phyloP scores from a whole-genome alignment of 2,329 filamentous ascomycete species.

The Diaporthe sp. region DNA sequence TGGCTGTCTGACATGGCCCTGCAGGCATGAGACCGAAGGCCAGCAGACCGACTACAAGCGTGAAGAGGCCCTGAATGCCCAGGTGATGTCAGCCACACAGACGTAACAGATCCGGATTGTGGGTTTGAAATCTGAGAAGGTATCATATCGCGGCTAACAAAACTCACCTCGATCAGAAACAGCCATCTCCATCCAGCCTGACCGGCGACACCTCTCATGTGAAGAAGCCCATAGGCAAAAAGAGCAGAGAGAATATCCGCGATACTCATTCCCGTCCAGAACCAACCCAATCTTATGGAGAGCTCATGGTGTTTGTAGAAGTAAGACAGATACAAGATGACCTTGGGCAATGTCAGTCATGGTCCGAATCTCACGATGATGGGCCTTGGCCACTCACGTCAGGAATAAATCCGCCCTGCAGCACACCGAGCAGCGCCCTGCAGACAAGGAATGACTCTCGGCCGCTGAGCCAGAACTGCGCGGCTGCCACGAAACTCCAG shows the following conservation, averaged over 20 bases:
- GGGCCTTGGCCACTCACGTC: constrained; percentile 50
- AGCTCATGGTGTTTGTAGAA: constrained; percentile 60
- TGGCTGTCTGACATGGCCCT: constrained; percentile 64
- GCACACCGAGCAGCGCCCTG: constrained; percentile 56
- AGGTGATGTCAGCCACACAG: constrained; percentile 28
- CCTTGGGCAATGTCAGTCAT: constrained; percentile 33
- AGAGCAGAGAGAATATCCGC: constrained; percentile 57
- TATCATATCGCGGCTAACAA: constrained; percentile 52
- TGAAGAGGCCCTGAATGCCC: constrained; percentile 54
- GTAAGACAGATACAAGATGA: constrained; percentile 60
- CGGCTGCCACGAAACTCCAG: constrained; percentile 67
- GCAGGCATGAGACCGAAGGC: constrained; percentile 70
- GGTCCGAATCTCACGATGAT: background rate
- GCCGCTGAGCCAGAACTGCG: constrained; percentile 60
- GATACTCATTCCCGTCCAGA: constrained; percentile 57
- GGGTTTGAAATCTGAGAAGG: background rate
- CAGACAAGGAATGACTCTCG: constrained; percentile 56
- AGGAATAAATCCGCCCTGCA: constrained; percentile 63
- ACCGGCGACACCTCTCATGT: constrained; percentile 55
- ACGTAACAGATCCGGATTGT: background rate
- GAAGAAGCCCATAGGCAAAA: constrained; percentile 57
- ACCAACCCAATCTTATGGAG: constrained; percentile 56
- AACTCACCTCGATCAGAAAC: constrained; percentile 67
- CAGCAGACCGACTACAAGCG: constrained; percentile 63
- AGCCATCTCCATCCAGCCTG: constrained; percentile 63